Evolutionary conservation across 345 rosid genomes (phyloP).

Genomic region (thale cress (Arabidopsis thaliana)): DNA sequence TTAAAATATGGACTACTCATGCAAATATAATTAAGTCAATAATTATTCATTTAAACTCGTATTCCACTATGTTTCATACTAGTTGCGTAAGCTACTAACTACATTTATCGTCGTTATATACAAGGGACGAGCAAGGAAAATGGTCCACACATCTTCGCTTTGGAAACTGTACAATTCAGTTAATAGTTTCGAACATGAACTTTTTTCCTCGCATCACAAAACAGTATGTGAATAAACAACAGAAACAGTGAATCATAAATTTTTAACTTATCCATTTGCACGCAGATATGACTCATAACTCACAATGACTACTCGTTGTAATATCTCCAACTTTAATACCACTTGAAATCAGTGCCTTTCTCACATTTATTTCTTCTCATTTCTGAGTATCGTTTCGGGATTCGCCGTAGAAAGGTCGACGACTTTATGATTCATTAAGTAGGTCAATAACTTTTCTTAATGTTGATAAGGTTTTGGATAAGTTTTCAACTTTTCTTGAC

Average conservation of each 20-base stretch:
- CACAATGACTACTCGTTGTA: conserved; percentile 28
- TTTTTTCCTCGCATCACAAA: conserved; percentile 7
- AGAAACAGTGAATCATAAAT: conserved; percentile 5
- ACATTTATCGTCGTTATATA: neutral
- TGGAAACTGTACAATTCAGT: conserved; percentile 6
- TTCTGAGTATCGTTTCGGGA: conserved; percentile 23
- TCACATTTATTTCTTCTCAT: conserved; percentile 29
- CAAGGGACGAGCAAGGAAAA: conserved; percentile 8
- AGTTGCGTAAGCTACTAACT: neutral
- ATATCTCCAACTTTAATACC: conserved; percentile 12
- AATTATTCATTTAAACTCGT: neutral
- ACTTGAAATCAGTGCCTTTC: conserved; percentile 38
- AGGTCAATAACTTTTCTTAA: conserved; percentile 32
- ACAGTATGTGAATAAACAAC: neutral
- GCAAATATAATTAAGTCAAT: neutral
- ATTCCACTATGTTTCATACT: neutral
- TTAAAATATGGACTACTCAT: too few relatives aligned
- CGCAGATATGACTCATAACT: conserved; percentile 32
- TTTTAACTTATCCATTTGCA: conserved; percentile 31
- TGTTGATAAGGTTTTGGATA: conserved; percentile 40
- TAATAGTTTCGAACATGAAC: conserved; percentile 1
- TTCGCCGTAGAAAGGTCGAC: conserved; percentile 21
- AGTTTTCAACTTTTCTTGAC: conserved; percentile 31
- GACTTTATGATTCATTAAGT: conserved; percentile 19
- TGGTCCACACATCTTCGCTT: conserved; percentile 19